A percentile compares a stretch with the other conserved stretches of the same genome.
phyloP scores from a whole-genome alignment of 768 basidiomycete genomes.

The Rhizopogon roseolus region DNA sequence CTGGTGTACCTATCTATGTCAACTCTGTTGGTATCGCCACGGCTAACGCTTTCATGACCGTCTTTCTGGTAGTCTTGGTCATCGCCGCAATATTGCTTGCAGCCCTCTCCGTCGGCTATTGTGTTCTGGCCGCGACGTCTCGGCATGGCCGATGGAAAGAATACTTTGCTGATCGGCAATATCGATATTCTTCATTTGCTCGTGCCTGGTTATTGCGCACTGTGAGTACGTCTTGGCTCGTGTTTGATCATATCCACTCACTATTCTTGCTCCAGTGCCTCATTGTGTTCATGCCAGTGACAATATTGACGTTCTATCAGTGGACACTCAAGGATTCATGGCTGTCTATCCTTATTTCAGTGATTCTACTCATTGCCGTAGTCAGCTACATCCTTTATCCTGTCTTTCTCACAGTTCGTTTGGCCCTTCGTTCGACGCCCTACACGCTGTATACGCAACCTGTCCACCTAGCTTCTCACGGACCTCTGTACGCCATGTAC shows the following conservation, averaged over 20 bases:
- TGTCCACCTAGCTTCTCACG: slow-evolving; percentile 35
- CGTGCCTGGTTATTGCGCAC: slow-evolving; percentile 61
- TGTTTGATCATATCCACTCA: slow-evolving; percentile 2
- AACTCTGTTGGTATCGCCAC: slow-evolving; percentile 75
- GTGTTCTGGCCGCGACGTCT: slow-evolving; percentile 26
- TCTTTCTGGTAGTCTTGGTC: slow-evolving; percentile 73
- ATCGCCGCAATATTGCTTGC: slow-evolving; percentile 55
- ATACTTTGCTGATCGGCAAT: slow-evolving; percentile 13
- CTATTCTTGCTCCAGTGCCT: slow-evolving; percentile 39
- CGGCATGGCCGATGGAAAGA: slow-evolving; percentile 17
- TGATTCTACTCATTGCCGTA: slow-evolving; percentile 56
- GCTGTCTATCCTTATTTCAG: slow-evolving; percentile 77
- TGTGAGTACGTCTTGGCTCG: slow-evolving; percentile 38
- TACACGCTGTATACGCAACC: slow-evolving; percentile 33
- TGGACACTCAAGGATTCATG: slow-evolving; percentile 91
- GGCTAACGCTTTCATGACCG: slow-evolving; percentile 86
- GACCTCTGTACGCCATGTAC: slow-evolving; percentile 65
- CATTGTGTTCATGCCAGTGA: slow-evolving; percentile 61
- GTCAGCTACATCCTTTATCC: slow-evolving; percentile 45
- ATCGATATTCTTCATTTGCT: slow-evolving; percentile 41
- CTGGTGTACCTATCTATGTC: slow-evolving; percentile 80
- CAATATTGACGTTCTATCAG: slow-evolving; percentile 81
- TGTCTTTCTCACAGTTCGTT: slow-evolving; percentile 43
- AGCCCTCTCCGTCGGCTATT: slow-evolving; percentile 49
- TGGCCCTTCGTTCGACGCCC: slow-evolving; percentile 35